A percentile compares a stretch with the other conserved stretches of the same genome.
Conservation (phyloP, 371 early-diverging fungal species). For the Mortierella sp. region DNA sequence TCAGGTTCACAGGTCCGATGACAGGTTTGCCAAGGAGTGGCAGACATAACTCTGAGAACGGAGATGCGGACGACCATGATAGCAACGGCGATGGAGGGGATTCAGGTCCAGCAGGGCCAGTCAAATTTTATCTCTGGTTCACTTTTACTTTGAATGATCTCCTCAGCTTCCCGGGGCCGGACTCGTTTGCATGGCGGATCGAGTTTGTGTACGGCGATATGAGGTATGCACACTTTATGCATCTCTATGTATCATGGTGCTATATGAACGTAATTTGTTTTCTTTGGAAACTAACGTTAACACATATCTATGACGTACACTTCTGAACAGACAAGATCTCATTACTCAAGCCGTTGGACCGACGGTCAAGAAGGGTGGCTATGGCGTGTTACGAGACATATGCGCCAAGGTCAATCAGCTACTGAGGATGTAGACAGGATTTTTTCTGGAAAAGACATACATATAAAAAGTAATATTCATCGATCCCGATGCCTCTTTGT, state of each 20-base stretch:
- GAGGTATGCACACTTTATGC: slow-evolving; percentile 35
- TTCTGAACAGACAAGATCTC: slow-evolving; percentile 26
- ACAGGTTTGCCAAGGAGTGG: slow-evolving; percentile 12
- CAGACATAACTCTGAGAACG: neutral
- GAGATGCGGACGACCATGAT: neutral
- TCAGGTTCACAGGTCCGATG: slow-evolving; percentile 40
- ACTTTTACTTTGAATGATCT: slow-evolving; percentile 50
- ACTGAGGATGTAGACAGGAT: slow-evolving; percentile 5
- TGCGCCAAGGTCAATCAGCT: slow-evolving; percentile 43
- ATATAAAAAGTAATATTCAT: neutral
- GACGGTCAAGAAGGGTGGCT: slow-evolving; percentile 39
- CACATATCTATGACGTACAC: too few relatives aligned
- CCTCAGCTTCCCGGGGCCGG: slow-evolving; percentile 34
- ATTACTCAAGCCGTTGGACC: slow-evolving; percentile 29
- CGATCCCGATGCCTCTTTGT: too few relatives aligned
- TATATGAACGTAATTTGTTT: too few relatives aligned
- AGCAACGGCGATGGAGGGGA: too few relatives aligned
- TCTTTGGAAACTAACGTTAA: too few relatives aligned
- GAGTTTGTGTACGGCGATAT: slow-evolving; percentile 48
- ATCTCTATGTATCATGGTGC: too few relatives aligned
- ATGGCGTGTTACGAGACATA: slow-evolving; percentile 28
- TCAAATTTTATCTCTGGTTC: slow-evolving; percentile 55
- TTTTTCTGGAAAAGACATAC: neutral
- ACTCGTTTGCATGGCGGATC: slow-evolving; percentile 50
- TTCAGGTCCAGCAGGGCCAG: slow-evolving; percentile 24